These are phyloP conservation scores for Phytophthora aleatoria DNA, from an alignment of 352 stramenopile species.

Conservation along the genomic window DNA sequence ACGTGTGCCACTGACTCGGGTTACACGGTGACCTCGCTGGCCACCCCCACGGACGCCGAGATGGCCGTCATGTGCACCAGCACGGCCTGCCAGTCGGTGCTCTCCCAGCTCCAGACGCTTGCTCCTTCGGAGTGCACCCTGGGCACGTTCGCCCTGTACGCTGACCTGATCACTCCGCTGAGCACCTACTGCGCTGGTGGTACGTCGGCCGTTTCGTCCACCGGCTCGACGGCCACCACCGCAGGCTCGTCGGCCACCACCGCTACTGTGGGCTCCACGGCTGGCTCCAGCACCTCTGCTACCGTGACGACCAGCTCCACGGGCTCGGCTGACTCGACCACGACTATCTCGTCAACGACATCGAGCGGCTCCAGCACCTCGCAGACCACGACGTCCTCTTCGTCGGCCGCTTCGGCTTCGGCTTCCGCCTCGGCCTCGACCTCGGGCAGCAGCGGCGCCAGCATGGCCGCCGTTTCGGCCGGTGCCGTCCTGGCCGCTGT, in stretches of 20 bases:
- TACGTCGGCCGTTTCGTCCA: not conserved
- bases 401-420: conserved; percentile 6
- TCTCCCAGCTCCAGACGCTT: conserved; percentile 31
- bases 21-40: conserved; percentile 40
- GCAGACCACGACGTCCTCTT: conserved; percentile 21
- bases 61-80: conserved; percentile 39
- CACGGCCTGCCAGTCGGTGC: conserved; percentile 35
- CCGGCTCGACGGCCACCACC: conserved; percentile 10
- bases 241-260: not conserved
- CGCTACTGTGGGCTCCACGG: conserved; percentile 3
- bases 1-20: conserved; percentile 34
- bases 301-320: conserved; percentile 16
- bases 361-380: conserved; percentile 23
- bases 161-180: conserved; percentile 38
- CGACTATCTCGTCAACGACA: conserved; percentile 10
- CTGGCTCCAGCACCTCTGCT: conserved; percentile 6
- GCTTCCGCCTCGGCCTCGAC: conserved; percentile 11
- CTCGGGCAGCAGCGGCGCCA: conserved; percentile 26
- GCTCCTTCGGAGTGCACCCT: conserved; percentile 38
- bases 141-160: conserved; percentile 36
- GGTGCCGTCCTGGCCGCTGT: conserved; percentile 30
- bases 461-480: conserved; percentile 27
- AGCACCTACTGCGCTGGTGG: conserved; percentile 23
- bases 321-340: conserved; percentile 16
- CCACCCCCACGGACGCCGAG: conserved; percentile 30